Evolutionary conservation across 345 rosid species (phyloP), one percentile per base, ranked within the genome.

Genomic region (Populus pruinosa): DNA sequence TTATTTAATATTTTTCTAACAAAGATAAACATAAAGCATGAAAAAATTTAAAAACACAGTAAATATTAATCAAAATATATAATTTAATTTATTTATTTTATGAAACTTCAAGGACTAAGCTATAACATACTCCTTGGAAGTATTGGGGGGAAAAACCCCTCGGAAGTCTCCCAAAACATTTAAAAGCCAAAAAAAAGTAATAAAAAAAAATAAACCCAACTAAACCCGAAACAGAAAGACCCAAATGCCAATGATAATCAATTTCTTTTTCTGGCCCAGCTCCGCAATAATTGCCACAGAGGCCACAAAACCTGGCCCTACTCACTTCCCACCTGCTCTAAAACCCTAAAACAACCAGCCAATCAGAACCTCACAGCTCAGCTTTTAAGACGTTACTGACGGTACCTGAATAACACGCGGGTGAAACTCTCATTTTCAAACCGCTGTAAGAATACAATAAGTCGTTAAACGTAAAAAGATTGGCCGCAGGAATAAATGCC

Each of bases 361-460:
- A 80, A 67, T 66, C 38, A 69, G 11, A 56, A 50, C 25, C 56
- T 78, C 67, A 68, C 71, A 70, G 6, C 18, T 77, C 62, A 43
- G 59, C 43, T 8, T 21, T 39, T 25, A 29, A 38, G 83, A 69
- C 83, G 85, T 86, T 89, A 78, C 81, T 78, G 77, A 79, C 81
- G 76, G 6, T 64, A 11, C 59, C 82, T 87, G 85, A 71, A 75
- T 27, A 78, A 83, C 84, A 81, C 85, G 89, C 86, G 73, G 75
- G 76, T 80, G 85, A 82, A 83, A 36, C 1, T 76, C 87, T 85
- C 84, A 77, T 72, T 80, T 75, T 82, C 82, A 41, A 69, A 78
- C 85, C 77, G 81, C 86, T 86, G 80, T 55, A 49, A 64, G 18
- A 69, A 70, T 43, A 74, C 73, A 79, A 77, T 25, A 69, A 56